These are phyloP conservation scores for Protea cynaroides DNA, from an alignment of 164 flowering plant species.

Conservation along the genomic window DNA sequence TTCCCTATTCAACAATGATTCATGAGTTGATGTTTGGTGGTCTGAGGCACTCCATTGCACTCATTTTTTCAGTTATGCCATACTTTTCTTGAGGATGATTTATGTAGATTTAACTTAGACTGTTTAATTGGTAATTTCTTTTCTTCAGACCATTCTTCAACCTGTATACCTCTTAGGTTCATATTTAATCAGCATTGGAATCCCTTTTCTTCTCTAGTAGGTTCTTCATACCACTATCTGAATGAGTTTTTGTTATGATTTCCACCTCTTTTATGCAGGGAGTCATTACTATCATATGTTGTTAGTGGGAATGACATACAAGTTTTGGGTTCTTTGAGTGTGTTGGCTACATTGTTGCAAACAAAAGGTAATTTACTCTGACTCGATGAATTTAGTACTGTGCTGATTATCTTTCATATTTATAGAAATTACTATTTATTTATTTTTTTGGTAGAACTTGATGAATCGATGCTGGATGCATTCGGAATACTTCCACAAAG, in stretches of 20 bases:
- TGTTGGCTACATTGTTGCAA: constrained; percentile 85
- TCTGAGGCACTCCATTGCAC: too few species aligned
- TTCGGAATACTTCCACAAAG: constrained; percentile 98
- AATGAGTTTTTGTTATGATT: neutral
- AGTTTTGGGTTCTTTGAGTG: constrained; percentile 70
- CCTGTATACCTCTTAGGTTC: neutral
- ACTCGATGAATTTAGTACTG: constrained; percentile 5
- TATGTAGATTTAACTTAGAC: too few species aligned
- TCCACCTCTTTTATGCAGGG: constrained; percentile 37
- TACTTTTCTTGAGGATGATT: too few species aligned
- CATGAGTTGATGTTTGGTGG: too few species aligned
- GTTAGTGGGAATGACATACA: constrained; percentile 61
- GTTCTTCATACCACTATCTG: neutral
- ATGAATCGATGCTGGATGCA: constrained; percentile 92
- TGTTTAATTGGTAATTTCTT: too few species aligned
- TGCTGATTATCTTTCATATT: neutral
- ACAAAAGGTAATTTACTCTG: constrained; percentile 63
- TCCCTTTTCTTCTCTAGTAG: neutral
- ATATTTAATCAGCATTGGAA: neutral
- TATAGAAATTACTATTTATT: constrained; percentile 1
- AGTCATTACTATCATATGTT: constrained; percentile 60
- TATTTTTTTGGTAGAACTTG: constrained; percentile 61
- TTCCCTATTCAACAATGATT: too few species aligned
- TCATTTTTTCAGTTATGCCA: too few species aligned
- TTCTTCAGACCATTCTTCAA: neutral